Evolutionary conservation across 2,329 filamentous ascomycete species (phyloP).

Genomic region (Cadophora luteo-olivacea): DNA sequence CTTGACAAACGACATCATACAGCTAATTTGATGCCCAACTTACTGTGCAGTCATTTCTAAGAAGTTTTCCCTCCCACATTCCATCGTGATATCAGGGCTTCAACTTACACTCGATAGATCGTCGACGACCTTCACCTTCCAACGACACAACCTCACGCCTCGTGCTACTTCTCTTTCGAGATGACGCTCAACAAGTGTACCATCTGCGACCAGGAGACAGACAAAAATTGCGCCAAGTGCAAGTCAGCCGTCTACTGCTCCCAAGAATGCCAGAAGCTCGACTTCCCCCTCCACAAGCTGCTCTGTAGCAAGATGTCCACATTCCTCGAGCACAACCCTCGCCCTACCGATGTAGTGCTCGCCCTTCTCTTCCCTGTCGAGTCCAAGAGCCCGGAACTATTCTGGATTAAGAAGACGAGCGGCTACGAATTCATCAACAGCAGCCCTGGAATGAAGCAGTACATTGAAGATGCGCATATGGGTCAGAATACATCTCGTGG

Average conservation of each 20-base stretch:
- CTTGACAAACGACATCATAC: too few relatives aligned
- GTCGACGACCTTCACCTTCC: neutral
- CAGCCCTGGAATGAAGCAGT: neutral
- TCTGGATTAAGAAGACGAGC: constrained; percentile 15
- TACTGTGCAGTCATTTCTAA: too few relatives aligned
- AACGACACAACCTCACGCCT: neutral
- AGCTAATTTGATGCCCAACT: too few relatives aligned
- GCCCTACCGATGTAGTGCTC: neutral
- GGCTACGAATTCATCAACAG: neutral
- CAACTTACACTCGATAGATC: neutral
- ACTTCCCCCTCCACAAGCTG: constrained; percentile 23
- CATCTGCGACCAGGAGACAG: constrained; percentile 8
- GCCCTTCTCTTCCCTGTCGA: constrained; percentile 13
- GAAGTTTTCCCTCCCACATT: neutral
- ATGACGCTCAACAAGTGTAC: constrained; percentile 14
- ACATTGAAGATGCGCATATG: neutral
- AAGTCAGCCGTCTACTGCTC: constrained; percentile 21
- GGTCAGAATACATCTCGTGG: neutral
- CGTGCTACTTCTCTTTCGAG: neutral
- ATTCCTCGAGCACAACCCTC: constrained; percentile 8
- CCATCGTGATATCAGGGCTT: neutral
- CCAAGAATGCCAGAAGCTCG: constrained; percentile 10
- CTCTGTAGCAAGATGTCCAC: constrained; percentile 14
- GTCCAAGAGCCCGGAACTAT: neutral
- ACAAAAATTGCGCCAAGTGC: neutral